Evolutionary conservation across 139 green algal genomes (phyloP).

Genomic region (Coelastrella sp.): DNA sequence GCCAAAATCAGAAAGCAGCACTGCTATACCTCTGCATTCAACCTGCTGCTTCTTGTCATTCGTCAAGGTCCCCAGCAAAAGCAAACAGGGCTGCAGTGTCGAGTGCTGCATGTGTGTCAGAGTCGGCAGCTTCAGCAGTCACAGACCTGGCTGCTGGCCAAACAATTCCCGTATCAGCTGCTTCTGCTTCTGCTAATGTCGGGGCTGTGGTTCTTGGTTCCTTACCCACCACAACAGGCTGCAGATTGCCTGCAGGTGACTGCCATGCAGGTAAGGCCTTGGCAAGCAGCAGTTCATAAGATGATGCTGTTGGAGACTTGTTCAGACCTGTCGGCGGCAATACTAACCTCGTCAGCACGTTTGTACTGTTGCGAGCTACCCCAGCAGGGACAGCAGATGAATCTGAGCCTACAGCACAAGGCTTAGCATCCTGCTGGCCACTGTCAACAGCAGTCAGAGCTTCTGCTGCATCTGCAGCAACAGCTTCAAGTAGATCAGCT

Average conservation of each 20-base stretch:
- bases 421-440: no score
- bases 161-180: background rate
- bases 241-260: background rate
- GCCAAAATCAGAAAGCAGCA: no score
- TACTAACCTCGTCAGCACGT: background rate
- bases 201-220: background rate
- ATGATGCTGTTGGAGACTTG: background rate
- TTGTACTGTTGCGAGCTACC: background rate
- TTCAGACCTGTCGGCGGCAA: background rate
- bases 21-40: no score
- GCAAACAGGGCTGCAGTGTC: conserved; percentile 33
- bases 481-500: background rate
- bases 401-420: background rate
- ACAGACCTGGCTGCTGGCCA: background rate
- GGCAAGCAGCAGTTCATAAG: background rate
- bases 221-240: background rate
- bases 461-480: background rate
- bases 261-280: background rate
- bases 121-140: background rate
- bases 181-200: background rate
- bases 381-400: no score
- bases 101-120: conserved; percentile 9
- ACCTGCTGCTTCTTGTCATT: no score
- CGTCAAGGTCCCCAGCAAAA: conserved; percentile 15
- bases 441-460: background rate